These are phyloP conservation scores for Lecanosticta acicola DNA, from an alignment of 2,329 filamentous ascomycete species.

Conservation along the genomic window DNA sequence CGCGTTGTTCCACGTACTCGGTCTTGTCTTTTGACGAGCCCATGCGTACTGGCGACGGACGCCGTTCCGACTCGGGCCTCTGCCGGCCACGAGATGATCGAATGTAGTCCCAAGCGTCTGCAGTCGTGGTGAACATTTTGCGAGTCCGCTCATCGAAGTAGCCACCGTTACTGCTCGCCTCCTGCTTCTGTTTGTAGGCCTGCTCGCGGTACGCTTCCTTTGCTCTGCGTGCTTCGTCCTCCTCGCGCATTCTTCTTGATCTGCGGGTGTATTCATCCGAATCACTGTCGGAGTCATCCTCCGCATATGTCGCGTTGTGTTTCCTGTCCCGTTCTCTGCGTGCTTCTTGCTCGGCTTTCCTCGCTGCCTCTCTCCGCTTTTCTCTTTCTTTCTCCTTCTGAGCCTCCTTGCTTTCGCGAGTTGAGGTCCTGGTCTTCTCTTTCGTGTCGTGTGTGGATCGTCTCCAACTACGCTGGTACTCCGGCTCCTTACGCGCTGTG, in stretches of 20 bases:
- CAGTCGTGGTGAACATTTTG: conserved; percentile 23
- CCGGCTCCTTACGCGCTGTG: conserved; percentile 35
- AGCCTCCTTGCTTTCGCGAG: conserved; percentile 9
- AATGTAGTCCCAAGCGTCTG: conserved; percentile 29
- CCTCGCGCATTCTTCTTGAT: conserved; percentile 16
- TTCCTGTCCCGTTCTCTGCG: conserved; percentile 32
- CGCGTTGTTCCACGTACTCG: conserved; percentile 23
- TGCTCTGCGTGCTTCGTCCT: conserved; percentile 23
- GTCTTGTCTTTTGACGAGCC: conserved; percentile 25
- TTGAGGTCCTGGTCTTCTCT: conserved; percentile 13
- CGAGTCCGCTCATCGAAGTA: conserved; percentile 23
- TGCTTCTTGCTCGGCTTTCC: conserved; percentile 37
- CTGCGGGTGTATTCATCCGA: conserved; percentile 18
- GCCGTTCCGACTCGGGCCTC: conserved; percentile 20
- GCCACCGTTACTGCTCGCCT: conserved; percentile 18
- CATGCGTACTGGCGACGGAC: conserved; percentile 25
- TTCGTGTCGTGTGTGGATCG: conserved; percentile 19
- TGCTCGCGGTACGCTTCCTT: conserved; percentile 22
- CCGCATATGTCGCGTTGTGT: conserved; percentile 26
- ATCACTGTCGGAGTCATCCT: conserved; percentile 31
- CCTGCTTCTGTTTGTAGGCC: conserved; percentile 20
- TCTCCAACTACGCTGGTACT: conserved; percentile 32
- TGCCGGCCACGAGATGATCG: conserved; percentile 15
- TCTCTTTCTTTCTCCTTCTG: conserved; percentile 35
- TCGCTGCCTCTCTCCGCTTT: conserved; percentile 36